These are phyloP conservation scores for Centaurea solstitialis DNA, from an alignment of 129 eudicot species.

Conservation along the genomic window DNA sequence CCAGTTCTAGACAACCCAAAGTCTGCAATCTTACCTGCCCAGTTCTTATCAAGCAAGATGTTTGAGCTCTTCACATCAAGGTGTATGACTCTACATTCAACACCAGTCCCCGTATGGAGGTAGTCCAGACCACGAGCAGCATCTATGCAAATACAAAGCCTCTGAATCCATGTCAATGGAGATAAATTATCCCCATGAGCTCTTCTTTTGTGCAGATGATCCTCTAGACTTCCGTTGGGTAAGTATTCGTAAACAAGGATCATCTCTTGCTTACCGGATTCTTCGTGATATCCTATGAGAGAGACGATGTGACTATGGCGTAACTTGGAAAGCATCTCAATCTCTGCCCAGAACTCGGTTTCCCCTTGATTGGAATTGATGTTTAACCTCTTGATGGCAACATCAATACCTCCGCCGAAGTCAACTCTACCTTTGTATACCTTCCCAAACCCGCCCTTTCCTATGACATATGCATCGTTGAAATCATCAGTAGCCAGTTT, in stretches of 20 bases:
- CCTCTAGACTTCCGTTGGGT: constrained; percentile 27
- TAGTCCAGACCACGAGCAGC: constrained; percentile 39
- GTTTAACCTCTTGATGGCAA: constrained; percentile 33
- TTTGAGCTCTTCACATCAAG: constrained; percentile 27
- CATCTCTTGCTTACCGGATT: constrained; percentile 14
- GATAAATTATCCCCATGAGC: neutral
- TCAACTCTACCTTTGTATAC: too few species aligned
- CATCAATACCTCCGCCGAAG: constrained; percentile 13
- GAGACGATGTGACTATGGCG: constrained; percentile 36
- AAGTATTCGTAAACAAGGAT: constrained; percentile 35
- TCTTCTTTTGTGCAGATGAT: constrained; percentile 27
- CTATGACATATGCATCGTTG: constrained; percentile 25
- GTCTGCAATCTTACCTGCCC: constrained; percentile 21
- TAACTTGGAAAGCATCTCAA: constrained; percentile 37
- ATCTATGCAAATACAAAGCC: constrained; percentile 33
- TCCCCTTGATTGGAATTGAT: constrained; percentile 34
- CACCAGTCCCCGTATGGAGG: too few species aligned
- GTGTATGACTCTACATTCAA: constrained; percentile 18
- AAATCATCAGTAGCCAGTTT: constrained; percentile 31
- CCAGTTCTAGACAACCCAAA: constrained; percentile 22
- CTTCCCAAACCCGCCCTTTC: constrained; percentile 41
- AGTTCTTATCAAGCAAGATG: constrained; percentile 23
- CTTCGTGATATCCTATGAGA: constrained; percentile 27
- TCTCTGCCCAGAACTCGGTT: too few species aligned
- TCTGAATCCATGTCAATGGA: constrained; percentile 25